A percentile compares a stretch with the other conserved stretches of the same genome.
Evolutionary conservation across 164 flowering plant species (phyloP).

Genomic region (Cinnamomum micranthum): DNA sequence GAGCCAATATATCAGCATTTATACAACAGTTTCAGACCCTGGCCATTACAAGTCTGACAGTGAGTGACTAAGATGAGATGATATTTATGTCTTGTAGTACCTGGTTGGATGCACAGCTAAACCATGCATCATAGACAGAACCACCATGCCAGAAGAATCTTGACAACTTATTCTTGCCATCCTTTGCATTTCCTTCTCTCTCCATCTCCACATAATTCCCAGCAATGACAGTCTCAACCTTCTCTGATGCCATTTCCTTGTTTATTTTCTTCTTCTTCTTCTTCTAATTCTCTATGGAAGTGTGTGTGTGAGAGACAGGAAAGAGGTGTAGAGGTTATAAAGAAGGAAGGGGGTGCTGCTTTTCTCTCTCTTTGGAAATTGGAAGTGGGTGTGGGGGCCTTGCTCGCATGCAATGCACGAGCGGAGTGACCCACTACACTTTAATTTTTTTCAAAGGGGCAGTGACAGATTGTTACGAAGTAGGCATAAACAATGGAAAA

Average conservation of each 20-base stretch:
- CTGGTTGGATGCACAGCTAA: conserved; percentile 75
- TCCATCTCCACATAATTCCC: conserved; percentile 37
- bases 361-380: background rate
- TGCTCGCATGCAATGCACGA: conserved; percentile 24
- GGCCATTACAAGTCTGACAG: too few species aligned
- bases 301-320: background rate
- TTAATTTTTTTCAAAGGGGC: conserved; percentile 1
- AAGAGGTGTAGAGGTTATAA: conserved; percentile 3
- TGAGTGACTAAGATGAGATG: background rate
- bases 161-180: conserved; percentile 14
- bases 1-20: too few species aligned
- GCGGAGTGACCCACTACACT: conserved; percentile 22
- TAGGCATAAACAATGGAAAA: background rate
- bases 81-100: conserved; percentile 15
- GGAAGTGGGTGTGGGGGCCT: conserved; percentile 6
- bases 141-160: conserved; percentile 68
- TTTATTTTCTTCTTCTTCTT: background rate
- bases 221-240: conserved; percentile 30
- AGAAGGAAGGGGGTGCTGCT: background rate
- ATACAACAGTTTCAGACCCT: too few species aligned
- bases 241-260: conserved; percentile 29
- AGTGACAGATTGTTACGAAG: background rate
- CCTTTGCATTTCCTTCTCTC: conserved; percentile 12
- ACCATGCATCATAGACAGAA: conserved; percentile 79
- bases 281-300: background rate